phyloP scores from a whole-genome alignment of 345 rosid species.

The Syzygium aqueum region DNA sequence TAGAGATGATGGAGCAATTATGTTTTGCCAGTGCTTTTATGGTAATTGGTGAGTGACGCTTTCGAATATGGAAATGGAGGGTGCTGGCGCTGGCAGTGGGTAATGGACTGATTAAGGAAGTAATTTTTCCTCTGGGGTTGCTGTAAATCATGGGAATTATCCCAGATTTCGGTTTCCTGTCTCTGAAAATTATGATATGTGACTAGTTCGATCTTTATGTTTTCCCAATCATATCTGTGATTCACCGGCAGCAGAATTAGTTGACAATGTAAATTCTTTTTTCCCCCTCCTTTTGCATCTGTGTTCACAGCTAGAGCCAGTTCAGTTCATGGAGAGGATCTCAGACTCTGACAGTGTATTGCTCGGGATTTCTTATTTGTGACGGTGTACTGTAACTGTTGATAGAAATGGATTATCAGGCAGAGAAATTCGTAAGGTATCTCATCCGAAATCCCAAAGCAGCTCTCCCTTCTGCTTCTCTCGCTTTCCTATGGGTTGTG shows the following conservation, averaged over 20 bases:
- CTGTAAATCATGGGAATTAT: not conserved
- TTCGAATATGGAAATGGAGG: not conserved
- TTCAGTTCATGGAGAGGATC: not conserved
- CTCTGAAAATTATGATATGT: not conserved
- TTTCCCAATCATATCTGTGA: not conserved
- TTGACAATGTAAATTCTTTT: not conserved
- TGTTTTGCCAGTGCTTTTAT: not conserved
- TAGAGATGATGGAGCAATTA: not conserved
- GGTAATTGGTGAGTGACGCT: not conserved
- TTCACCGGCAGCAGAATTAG: not conserved
- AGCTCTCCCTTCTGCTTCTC: not conserved
- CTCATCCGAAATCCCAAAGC: not conserved
- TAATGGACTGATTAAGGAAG: not conserved
- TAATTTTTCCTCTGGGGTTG: not conserved
- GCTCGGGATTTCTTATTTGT: not conserved
- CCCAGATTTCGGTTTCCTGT: not conserved
- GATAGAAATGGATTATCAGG: constrained; percentile 1
- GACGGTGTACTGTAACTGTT: not conserved
- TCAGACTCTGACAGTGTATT: not conserved
- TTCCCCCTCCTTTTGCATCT: not conserved
- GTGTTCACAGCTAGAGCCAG: not conserved
- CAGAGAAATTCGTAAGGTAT: constrained; percentile 7
- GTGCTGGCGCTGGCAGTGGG: not conserved
- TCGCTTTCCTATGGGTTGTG: not conserved
- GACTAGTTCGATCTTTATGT: not conserved